Evolutionary conservation across 2,329 filamentous ascomycete genomes (phyloP), one percentile per base, ranked within the genome.

Genomic region (Colletotrichum neosansevieriae): DNA sequence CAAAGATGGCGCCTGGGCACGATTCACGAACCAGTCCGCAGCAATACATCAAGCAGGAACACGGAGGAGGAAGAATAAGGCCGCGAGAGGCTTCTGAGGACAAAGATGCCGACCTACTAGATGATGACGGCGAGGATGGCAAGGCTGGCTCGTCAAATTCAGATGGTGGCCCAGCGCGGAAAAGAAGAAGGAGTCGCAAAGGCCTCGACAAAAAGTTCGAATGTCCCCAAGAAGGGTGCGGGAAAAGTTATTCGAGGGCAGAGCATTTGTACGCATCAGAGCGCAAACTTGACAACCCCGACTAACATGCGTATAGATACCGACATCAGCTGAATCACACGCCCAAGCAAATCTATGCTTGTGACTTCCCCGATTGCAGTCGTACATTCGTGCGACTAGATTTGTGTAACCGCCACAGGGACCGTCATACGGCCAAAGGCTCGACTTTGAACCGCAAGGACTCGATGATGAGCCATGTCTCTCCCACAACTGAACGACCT

Each of bases 291-390:
- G 38, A 7, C 44, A 38, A 34, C 19, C 17, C 6, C 42, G n/a
- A 63, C 75, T 79, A 68, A 81, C 69, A 40, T 62, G 19, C 34
- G 9, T 45, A 19, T 69, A 91, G 88, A 51, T 89, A 98, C 81
- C 90, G 96, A 51, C 95, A 98, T 80, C 94, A 98, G 81, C 82
- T 98, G 73, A 99, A 99, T 78, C 96, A 98, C 81, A 92, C 93
- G 65, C 95, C 95, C 17, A 98, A 98, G 81, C 93, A 97, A 77
- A 97, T 97, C 63, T 98, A 97, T 78, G 89, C 89, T 75, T 98
- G 96, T 83, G 93, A 97, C 76, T 97, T 94, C 75, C 93, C 93
- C 19, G 94, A 94, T 76, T 99, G 96, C 79, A 89, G 91, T 69
- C 91, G 95, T 58, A 91, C 92, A 36, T 99, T 98, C 81, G 95